Conservation (phyloP, 176 grass and related monocot species). For the Triticum timopheevii region DNA sequence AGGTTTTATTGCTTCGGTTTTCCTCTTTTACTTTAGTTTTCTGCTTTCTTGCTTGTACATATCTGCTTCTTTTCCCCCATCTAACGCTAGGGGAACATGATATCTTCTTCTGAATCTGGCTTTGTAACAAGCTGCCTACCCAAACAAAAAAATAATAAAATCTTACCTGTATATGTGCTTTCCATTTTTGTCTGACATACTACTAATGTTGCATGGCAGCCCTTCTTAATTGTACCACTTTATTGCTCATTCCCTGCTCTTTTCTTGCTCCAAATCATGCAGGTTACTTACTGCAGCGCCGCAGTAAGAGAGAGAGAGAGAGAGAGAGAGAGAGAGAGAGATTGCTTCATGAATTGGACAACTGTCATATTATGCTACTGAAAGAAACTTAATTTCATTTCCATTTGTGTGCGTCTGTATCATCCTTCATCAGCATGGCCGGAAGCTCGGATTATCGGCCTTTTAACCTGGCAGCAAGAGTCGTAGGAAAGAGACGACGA, state of each 20-base stretch:
- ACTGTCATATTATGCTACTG: conserved; percentile 8
- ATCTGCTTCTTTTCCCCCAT: no score
- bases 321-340: not conserved
- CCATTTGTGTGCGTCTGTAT: not conserved
- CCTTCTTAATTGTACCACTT: not conserved
- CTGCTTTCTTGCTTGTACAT: no score
- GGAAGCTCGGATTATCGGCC: not conserved
- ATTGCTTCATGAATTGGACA: not conserved
- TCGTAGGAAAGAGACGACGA: not conserved
- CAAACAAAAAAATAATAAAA: not conserved
- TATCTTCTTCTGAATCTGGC: no score
- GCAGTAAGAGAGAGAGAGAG: no score
- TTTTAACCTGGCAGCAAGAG: not conserved
- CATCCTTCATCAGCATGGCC: conserved; percentile 16
- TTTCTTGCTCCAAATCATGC: not conserved
- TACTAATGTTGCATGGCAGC: not conserved
- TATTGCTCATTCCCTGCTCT: not conserved
- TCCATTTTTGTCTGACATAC: not conserved
- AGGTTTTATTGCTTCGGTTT: no score
- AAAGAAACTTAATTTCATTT: not conserved
- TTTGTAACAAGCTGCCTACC: not conserved
- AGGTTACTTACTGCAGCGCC: no score
- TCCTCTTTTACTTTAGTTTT: no score
- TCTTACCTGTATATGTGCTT: not conserved
- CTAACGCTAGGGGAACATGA: no score